These are phyloP conservation scores for Phaeosphaeria sp. DNA, from an alignment of 2,329 filamentous ascomycete species.

Conservation along the genomic window DNA sequence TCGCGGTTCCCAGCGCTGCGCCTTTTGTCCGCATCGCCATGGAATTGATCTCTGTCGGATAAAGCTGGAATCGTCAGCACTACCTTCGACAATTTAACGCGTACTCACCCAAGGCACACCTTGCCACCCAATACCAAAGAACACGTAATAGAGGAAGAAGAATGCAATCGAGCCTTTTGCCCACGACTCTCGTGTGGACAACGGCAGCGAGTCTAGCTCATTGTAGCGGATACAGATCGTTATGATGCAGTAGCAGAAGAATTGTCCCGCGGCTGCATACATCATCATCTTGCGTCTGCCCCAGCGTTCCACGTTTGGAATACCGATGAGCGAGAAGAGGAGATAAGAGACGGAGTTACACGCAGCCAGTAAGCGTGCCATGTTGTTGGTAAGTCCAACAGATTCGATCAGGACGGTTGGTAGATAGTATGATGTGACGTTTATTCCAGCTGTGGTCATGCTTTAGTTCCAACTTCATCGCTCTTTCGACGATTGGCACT, in stretches of 20 bases:
- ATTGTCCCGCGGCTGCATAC: slow-evolving; percentile 61
- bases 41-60: slow-evolving; percentile 59
- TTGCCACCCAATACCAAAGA: slow-evolving; percentile 59
- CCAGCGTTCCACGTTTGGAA: slow-evolving; percentile 58
- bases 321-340: slow-evolving; percentile 55
- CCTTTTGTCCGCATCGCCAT: slow-evolving; percentile 58
- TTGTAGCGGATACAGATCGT: slow-evolving; percentile 57
- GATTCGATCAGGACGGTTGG: slow-evolving; percentile 66
- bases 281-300: slow-evolving; percentile 67
- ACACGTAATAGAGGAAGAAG: slow-evolving; percentile 63
- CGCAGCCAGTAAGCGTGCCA: slow-evolving; percentile 62
- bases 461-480: background rate
- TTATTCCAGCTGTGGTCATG: slow-evolving; percentile 32
- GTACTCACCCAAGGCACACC: slow-evolving; percentile 51
- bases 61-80: slow-evolving; percentile 27
- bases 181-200: slow-evolving; percentile 21
- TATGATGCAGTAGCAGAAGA: slow-evolving; percentile 60
- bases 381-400: slow-evolving; percentile 60
- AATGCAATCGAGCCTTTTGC: slow-evolving; percentile 55
- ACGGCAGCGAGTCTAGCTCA: slow-evolving; percentile 30
- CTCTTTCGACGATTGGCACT: slow-evolving; percentile 32
- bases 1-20: slow-evolving; percentile 57
- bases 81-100: background rate
- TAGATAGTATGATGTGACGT: slow-evolving; percentile 58
- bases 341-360: slow-evolving; percentile 60